Evolutionary conservation across 495 filamentous ascomycete species (phyloP).

Genomic region (Lepidopterella palustris): DNA sequence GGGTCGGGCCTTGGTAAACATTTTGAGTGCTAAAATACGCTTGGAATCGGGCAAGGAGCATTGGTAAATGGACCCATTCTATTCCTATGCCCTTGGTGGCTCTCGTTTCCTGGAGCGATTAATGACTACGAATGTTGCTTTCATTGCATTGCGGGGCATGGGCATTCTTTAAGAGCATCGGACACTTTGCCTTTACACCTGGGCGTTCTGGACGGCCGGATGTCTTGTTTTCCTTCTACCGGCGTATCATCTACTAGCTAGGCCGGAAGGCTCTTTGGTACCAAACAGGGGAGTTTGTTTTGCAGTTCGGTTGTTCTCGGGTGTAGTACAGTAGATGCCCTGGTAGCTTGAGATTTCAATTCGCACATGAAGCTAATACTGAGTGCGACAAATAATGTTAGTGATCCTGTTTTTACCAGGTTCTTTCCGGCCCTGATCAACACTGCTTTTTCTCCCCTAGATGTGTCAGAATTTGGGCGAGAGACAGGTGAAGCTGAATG

Average conservation of each 20-base stretch:
- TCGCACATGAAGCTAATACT: too few species aligned
- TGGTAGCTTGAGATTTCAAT: neutral
- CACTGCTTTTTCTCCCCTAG: too few species aligned
- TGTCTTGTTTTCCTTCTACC: neutral
- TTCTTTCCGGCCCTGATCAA: neutral
- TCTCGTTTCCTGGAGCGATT: neutral
- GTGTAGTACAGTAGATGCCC: neutral
- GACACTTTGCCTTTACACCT: neutral
- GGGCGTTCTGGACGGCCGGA: neutral
- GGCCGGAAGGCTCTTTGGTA: neutral
- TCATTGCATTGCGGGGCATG: conserved; percentile 24
- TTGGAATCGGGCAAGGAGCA: neutral
- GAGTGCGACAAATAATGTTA: neutral
- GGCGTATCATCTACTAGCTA: conserved; percentile 10
- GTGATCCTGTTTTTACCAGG: neutral
- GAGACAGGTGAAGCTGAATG: too few species aligned
- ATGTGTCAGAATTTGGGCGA: too few species aligned
- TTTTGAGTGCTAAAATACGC: neutral
- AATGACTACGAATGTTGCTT: conserved; percentile 18
- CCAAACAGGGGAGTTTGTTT: neutral
- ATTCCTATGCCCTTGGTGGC: neutral
- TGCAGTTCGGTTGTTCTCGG: neutral
- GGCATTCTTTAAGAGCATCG: neutral
- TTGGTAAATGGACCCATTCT: neutral
- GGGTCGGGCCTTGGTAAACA: conserved; percentile 63